A percentile compares a stretch with the other conserved stretches of the same genome.
phyloP scores from a whole-genome alignment of 2,329 filamentous ascomycete genomes.

The Torrubiella hemipterigena region DNA sequence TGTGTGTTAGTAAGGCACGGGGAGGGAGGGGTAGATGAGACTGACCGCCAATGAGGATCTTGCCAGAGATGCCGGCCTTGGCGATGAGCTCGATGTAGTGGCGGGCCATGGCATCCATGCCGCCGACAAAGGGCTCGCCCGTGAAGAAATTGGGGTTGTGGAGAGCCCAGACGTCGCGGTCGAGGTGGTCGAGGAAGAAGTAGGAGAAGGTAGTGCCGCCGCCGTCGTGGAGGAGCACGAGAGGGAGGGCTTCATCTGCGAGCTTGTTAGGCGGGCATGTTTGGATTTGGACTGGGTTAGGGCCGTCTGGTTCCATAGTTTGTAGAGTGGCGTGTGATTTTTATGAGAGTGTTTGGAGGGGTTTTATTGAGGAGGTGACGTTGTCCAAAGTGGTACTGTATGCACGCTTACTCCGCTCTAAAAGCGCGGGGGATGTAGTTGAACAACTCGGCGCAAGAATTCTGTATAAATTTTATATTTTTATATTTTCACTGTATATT shows the following conservation, averaged over 20 bases:
- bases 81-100: constrained; percentile 14
- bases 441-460: no score
- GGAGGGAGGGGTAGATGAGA: neutral
- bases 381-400: no score
- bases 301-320: constrained; percentile 12
- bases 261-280: constrained; percentile 8
- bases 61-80: constrained; percentile 12
- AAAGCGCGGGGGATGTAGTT: no score
- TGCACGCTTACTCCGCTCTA: no score
- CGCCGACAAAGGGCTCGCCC: constrained; percentile 13
- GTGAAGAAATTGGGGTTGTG: constrained; percentile 16
- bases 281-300: constrained; percentile 14
- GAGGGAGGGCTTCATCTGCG: constrained; percentile 9
- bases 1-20: neutral
- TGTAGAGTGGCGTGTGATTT: no score
- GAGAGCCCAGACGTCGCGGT: constrained; percentile 18
- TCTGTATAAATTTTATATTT: no score
- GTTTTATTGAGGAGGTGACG: no score
- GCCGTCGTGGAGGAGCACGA: constrained; percentile 18
- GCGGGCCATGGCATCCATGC: constrained; percentile 17
- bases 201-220: constrained; percentile 19
- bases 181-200: constrained; percentile 14
- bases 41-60: constrained; percentile 15
- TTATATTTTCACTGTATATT: no score
- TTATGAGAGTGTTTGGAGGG: no score